Evolutionary conservation across 805 yeast species (phyloP), one percentile per base, ranked within the genome.

Genomic region (Saccharomycopsis fermentans): DNA sequence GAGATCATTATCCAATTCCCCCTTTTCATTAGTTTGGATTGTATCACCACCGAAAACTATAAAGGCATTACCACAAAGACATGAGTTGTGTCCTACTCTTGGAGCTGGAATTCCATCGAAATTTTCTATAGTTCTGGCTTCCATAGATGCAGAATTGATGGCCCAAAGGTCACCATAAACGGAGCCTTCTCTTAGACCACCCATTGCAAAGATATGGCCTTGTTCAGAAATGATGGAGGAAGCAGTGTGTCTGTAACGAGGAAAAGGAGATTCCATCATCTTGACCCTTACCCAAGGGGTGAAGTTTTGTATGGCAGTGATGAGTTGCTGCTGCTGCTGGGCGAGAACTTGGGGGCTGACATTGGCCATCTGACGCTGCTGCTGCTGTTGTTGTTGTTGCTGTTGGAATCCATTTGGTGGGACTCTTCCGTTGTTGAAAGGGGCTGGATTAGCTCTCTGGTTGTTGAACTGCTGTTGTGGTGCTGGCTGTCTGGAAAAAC

Each of bases 21-120:
- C 90, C 55, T 78, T 77, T 54, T 79, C 80, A 67, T 86, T 90
- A 37, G 90, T 85, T 64, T 80, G 80, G 43, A 84, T 87, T 1
- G 98, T 94, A 69, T 94, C 99, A 66, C 99, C 99, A 37, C 98
- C 99, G 71, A 89, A 92, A 14, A 94, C 82, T 52, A 94, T 90
- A 67, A 86, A 94, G 1, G 98, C 98, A 68, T 91, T 92, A 14
- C 98, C 99, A 61, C 96, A 85, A 36, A 92, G 77, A 9, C 91
- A 87, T 1, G 96, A 80, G 5, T 96, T 89, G 71, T 94, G 99
- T 3, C 98, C 98, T 6, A 92, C 97, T 66, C 99, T 83, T 36
- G 98, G 97, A 19, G 96, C 92, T 1, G 97, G 97, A 17, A 89
- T 81, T 55, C 87, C 83, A 62, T 85, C 89, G 55, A 82, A 81